Conservation (phyloP, 148 eudicot genomes). For the Cornus kousa region DNA sequence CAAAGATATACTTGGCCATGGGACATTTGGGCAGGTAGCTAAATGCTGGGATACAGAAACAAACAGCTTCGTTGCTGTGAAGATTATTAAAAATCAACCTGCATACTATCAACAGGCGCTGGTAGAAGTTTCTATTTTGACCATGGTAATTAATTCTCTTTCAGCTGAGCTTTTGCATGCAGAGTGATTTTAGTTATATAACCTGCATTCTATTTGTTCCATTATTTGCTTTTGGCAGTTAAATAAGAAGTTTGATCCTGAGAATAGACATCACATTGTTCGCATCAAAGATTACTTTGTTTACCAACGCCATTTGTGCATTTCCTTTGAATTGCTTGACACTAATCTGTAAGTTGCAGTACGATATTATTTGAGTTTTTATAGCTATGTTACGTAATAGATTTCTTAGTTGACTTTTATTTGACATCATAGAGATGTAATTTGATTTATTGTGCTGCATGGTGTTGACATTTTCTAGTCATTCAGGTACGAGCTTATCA, state of each 20-base stretch:
- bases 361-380: too few relatives aligned
- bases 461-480: constrained; percentile 4
- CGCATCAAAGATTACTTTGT: constrained; percentile 95
- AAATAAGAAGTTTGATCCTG: constrained; percentile 90
- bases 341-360: constrained; percentile 69
- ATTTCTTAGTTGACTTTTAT: not conserved
- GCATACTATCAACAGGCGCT: constrained; percentile 93
- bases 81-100: constrained; percentile 93
- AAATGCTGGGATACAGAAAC: constrained; percentile 92
- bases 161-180: constrained; percentile 16
- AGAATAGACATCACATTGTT: constrained; percentile 94
- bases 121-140: constrained; percentile 93
- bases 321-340: constrained; percentile 86
- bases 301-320: constrained; percentile 84
- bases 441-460: constrained; percentile 8
- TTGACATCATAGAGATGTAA: not conserved
- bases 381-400: too few relatives aligned
- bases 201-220: not conserved
- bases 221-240: constrained; percentile 45
- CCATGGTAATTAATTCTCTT: constrained; percentile 47
- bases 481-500: constrained; percentile 86
- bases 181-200: constrained; percentile 8
- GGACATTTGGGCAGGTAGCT: constrained; percentile 99
- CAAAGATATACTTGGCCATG: constrained; percentile 95
- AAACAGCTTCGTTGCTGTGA: constrained; percentile 79